phyloP scores from a whole-genome alignment of 2,329 filamentous ascomycete species.

The Diaporthe citriasiana region DNA sequence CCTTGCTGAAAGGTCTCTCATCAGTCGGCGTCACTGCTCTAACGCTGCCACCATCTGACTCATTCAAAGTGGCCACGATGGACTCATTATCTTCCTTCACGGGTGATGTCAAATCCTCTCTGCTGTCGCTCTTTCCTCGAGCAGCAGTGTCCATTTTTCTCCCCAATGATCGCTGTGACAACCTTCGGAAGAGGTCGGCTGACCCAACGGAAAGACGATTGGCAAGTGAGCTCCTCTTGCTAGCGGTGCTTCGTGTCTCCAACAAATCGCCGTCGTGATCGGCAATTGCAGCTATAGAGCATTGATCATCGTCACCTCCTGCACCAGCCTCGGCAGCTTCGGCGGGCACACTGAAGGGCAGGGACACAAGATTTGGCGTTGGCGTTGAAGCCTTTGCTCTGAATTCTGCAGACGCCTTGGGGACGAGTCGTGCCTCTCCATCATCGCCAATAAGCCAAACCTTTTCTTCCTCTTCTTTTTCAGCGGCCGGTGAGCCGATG shows the following conservation, averaged over 20 bases:
- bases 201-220: constrained; percentile 66
- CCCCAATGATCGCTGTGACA: constrained; percentile 55
- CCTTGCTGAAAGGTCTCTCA: constrained; percentile 51
- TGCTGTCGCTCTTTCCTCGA: constrained; percentile 52
- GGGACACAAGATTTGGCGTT: constrained; percentile 70
- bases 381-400: constrained; percentile 55
- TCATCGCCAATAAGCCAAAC: constrained; percentile 51
- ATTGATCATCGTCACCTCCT: constrained; percentile 66
- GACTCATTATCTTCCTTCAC: constrained; percentile 64
- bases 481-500: constrained; percentile 47
- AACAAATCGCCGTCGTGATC: constrained; percentile 67
- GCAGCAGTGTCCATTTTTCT: constrained; percentile 46
- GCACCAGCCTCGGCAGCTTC: constrained; percentile 44
- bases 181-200: constrained; percentile 57
- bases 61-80: constrained; percentile 68
- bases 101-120: constrained; percentile 59
- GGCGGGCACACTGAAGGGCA: constrained; percentile 74
- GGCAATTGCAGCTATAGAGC: constrained; percentile 79
- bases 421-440: constrained; percentile 49
- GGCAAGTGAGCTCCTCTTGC: constrained; percentile 57
- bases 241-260: constrained; percentile 44
- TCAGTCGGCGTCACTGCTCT: constrained; percentile 45
- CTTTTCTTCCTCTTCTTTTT: constrained; percentile 53
- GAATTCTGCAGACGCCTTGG: constrained; percentile 48
- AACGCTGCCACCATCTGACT: constrained; percentile 57